Evolutionary conservation across 371 early-diverging fungal species (phyloP).

Genomic region (Mortierella sp.): DNA sequence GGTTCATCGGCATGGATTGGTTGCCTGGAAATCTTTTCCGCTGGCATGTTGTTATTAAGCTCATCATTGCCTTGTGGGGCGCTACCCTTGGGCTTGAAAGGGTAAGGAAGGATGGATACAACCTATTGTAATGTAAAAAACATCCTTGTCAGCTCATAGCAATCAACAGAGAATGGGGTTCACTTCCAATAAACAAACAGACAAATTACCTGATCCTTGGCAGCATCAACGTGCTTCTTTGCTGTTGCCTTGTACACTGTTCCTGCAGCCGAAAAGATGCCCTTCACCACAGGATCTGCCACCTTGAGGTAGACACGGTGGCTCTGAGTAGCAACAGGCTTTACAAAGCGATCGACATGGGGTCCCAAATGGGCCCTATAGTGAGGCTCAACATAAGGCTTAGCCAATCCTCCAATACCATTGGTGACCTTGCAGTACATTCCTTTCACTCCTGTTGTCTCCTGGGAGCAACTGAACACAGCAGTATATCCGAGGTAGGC

Average conservation of each 20-base stretch:
- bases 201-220: slow-evolving; percentile 42
- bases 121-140: slow-evolving; percentile 8
- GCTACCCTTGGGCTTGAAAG: slow-evolving; percentile 28
- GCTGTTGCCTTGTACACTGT: slow-evolving; percentile 37
- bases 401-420: slow-evolving; percentile 32
- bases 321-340: slow-evolving; percentile 30
- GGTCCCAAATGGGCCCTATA: slow-evolving; percentile 41
- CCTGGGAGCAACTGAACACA: slow-evolving; percentile 34
- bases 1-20: slow-evolving; percentile 24
- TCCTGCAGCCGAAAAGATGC: slow-evolving; percentile 27
- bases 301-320: slow-evolving; percentile 43
- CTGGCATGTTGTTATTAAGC: neutral
- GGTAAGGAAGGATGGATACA: slow-evolving; percentile 35
- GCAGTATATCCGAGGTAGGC: slow-evolving; percentile 45
- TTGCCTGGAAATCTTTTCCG: slow-evolving; percentile 15
- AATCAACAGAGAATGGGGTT: too few relatives aligned
- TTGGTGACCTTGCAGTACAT: slow-evolving; percentile 48
- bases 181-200: neutral
- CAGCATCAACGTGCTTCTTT: slow-evolving; percentile 50
- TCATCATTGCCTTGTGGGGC: neutral
- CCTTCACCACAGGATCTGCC: slow-evolving; percentile 45
- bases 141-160: neutral
- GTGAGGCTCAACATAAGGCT: slow-evolving; percentile 39
- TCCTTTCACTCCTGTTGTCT: slow-evolving; percentile 36
- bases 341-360: slow-evolving; percentile 44